A percentile compares a stretch with the other conserved stretches of the same genome.
Conservation (phyloP, 2,329 filamentous ascomycete genomes). For the Orbilia blumenaviensis region DNA sequence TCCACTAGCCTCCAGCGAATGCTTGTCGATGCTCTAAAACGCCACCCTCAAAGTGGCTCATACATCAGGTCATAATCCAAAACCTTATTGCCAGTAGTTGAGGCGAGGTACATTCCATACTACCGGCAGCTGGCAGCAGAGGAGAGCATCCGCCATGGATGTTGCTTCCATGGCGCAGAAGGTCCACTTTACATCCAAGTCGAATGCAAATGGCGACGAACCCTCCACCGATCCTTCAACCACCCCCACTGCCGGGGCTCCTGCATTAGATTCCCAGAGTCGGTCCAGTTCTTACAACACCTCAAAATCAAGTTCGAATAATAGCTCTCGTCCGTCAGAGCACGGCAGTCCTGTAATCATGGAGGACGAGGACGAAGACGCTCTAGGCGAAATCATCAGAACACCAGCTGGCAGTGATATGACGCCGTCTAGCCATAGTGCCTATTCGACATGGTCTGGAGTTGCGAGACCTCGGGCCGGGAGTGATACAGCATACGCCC, state of each 20-base stretch:
- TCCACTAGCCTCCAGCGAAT: slow-evolving; percentile 1
- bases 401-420: slow-evolving; percentile 44
- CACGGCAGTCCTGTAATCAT: slow-evolving; percentile 47
- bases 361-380: slow-evolving; percentile 53
- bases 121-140: neutral
- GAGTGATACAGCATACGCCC: slow-evolving; percentile 62
- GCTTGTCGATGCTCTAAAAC: slow-evolving; percentile 20
- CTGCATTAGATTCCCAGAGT: slow-evolving; percentile 35
- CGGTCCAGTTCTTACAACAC: slow-evolving; percentile 42
- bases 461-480: slow-evolving; percentile 60
- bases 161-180: slow-evolving; percentile 42
- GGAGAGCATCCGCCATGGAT: slow-evolving; percentile 30
- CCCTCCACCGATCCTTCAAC: slow-evolving; percentile 44
- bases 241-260: slow-evolving; percentile 9
- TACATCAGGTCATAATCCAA: slow-evolving; percentile 39
- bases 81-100: slow-evolving; percentile 24
- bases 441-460: slow-evolving; percentile 55
- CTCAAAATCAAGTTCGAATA: slow-evolving; percentile 31
- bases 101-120: too few species aligned
- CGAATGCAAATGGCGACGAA: slow-evolving; percentile 45
- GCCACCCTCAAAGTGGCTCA: slow-evolving; percentile 41
- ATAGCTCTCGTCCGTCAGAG: slow-evolving; percentile 44
- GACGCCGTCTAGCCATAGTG: slow-evolving; percentile 55
- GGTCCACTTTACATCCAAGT: slow-evolving; percentile 39
- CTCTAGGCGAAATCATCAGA: slow-evolving; percentile 51